Evolutionary conservation across 441 rosid species (phyloP).

Genomic region (Populus hybrid): DNA sequence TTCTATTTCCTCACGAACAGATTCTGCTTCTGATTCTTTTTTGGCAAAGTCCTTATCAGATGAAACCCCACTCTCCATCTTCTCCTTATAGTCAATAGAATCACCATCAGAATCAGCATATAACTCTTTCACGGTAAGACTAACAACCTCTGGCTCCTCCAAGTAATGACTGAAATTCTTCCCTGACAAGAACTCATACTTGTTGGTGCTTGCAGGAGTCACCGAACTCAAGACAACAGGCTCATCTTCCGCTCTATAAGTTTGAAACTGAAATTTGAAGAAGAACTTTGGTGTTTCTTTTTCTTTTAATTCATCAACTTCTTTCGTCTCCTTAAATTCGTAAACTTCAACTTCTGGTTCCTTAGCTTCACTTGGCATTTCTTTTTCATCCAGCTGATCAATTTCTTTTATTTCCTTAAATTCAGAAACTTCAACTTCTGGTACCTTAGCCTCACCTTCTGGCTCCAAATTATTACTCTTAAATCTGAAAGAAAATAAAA

Average conservation of each 20-base stretch:
- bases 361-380: constrained; percentile 25
- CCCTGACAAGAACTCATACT: constrained; percentile 31
- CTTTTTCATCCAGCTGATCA: neutral
- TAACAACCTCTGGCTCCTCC: constrained; percentile 35
- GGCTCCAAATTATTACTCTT: constrained; percentile 5
- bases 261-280: constrained; percentile 57
- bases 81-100: constrained; percentile 6
- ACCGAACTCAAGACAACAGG: constrained; percentile 15
- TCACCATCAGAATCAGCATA: constrained; percentile 20
- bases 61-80: neutral
- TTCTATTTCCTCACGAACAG: constrained; percentile 10
- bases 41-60: constrained; percentile 5
- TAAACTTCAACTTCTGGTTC: constrained; percentile 20
- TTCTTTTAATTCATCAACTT: neutral
- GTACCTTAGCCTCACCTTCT: constrained; percentile 28
- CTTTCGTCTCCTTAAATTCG: constrained; percentile 8
- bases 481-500: constrained; percentile 19
- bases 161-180: constrained; percentile 25
- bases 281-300: constrained; percentile 34
- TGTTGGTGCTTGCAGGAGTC: constrained; percentile 23
- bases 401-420: neutral
- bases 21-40: constrained; percentile 11
- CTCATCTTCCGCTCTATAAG: constrained; percentile 16
- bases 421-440: neutral
- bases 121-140: constrained; percentile 30